Conservation (phyloP, 164 flowering plant species). For the Annona cherimola region DNA sequence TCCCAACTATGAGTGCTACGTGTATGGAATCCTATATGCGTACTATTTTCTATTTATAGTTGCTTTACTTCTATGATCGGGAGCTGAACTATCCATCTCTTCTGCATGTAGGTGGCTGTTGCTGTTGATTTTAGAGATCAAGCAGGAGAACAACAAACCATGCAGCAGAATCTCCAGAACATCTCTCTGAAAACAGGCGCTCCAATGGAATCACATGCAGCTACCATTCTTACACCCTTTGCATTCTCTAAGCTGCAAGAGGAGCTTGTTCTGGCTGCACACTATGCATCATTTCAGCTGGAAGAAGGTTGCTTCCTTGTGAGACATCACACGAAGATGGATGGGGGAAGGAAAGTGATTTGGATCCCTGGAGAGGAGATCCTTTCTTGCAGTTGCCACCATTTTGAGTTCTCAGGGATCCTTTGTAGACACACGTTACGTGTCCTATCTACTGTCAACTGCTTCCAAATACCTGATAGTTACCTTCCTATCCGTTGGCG, state of each 20-base stretch:
- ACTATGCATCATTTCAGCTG: conserved; percentile 76
- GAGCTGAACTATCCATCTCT: not conserved
- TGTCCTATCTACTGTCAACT: conserved; percentile 80
- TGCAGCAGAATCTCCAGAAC: conserved; percentile 95
- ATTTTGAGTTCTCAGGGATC: conserved; percentile 87
- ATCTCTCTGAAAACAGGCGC: conserved; percentile 87
- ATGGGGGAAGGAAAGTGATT: conserved; percentile 78
- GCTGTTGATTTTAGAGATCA: conserved; percentile 90
- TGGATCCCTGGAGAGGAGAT: conserved; percentile 76
- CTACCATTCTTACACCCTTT: conserved; percentile 74
- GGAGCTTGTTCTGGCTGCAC: conserved; percentile 84
- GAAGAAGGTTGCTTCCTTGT: conserved; percentile 69
- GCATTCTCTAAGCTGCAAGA: conserved; percentile 95
- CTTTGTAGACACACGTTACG: conserved; percentile 89
- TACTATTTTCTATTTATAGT: too few relatives aligned
- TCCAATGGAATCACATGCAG: conserved; percentile 96
- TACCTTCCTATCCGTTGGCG: conserved; percentile 87
- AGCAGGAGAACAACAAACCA: conserved; percentile 87
- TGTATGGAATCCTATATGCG: not conserved
- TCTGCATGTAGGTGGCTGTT: conserved; percentile 56
- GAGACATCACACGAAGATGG: conserved; percentile 78
- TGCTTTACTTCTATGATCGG: not conserved
- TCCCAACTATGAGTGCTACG: not conserved
- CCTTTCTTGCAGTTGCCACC: conserved; percentile 77
- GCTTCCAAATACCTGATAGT: conserved; percentile 90